Evolutionary conservation across 805 yeast genomes (phyloP), one percentile per base, ranked within the genome.

Genomic region (Citeromyces matritensis): DNA sequence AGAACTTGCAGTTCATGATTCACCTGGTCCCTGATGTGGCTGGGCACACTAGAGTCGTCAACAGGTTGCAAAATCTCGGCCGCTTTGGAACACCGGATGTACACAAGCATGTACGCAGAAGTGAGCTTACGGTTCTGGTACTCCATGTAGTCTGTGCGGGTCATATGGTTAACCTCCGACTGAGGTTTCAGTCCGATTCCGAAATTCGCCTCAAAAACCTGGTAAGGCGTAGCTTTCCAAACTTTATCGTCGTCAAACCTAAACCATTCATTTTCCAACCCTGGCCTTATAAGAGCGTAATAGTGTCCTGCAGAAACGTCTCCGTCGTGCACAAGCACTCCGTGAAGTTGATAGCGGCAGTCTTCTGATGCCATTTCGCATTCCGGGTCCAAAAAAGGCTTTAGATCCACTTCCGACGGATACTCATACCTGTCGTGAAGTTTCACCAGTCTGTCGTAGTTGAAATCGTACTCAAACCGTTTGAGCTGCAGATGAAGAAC

Each of bases 31-130:
- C 81, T 69, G 15, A 91, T 72, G 44, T 81, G 80, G 1, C 48
- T 41, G 3, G 97, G 96, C 5, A 71, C 65, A 30, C 65, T 74
- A 3, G 53, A 65, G 13, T 68, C 71, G 2, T 55, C 42, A 3
- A 65, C 69, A 1, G 69, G 73, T 9, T 71, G 73, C 36, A 91
- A 60, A 10, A 88, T 61, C 9, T 63, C 64, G 2, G 59, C 62
- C 25, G 72, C 51, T 26, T 67, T 67, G 2, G 67, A 56, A 45
- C 81, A 73, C 33, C 94, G 66, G 39, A 86, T 68, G 48, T 91
- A 91, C 3, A 91, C 97, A 54, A 91, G 68, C 98, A 91, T 91
- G 48, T 91, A 91, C 2, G 98, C 98, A 27, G 91, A 82, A 0
- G 97, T 86, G 25, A 84, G 91, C 30, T 95, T 72, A 40, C 82